Percentiles rank a stretch among this genome's conserved stretches.
phyloP scores from a whole-genome alignment of 306 rosid genomes.

The Mimosa pudica region DNA sequence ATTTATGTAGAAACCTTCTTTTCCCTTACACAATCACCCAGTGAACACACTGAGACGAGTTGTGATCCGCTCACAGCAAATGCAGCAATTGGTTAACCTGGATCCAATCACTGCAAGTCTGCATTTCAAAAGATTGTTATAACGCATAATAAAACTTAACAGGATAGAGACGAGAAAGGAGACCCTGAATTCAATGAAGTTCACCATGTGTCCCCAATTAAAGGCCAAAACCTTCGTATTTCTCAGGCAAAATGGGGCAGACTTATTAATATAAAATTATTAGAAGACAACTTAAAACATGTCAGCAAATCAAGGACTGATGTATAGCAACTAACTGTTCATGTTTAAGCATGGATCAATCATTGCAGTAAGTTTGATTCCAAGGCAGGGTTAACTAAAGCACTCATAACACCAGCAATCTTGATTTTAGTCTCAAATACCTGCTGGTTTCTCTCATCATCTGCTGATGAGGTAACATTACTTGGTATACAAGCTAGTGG shows the following conservation, averaged over 20 bases:
- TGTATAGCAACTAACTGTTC: not conserved
- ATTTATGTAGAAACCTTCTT: not conserved
- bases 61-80: constrained; percentile 71
- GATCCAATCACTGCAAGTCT: constrained; percentile 83
- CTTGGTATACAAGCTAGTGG: constrained; percentile 37
- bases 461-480: constrained; percentile 29
- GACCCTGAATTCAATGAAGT: constrained; percentile 25
- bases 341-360: not conserved
- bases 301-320: constrained; percentile 7
- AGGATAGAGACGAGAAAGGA: not conserved
- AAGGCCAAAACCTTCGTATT: constrained; percentile 75
- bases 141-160: not conserved
- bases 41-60: constrained; percentile 70
- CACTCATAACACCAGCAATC: not conserved
- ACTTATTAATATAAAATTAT: constrained; percentile 39
- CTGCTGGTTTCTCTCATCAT: constrained; percentile 54
- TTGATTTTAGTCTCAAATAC: constrained; percentile 39
- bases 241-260: constrained; percentile 83
- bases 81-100: constrained; percentile 66
- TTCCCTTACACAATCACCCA: constrained; percentile 48
- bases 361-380: not conserved
- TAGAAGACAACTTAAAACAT: constrained; percentile 11
- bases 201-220: constrained; percentile 90
- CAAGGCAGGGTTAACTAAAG: constrained; percentile 5
- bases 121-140: constrained; percentile 30